Base-by-base conservation (phyloP, 2,329 filamentous ascomycete genomes). In the Pyrenophora tritici-repentis region DNA sequence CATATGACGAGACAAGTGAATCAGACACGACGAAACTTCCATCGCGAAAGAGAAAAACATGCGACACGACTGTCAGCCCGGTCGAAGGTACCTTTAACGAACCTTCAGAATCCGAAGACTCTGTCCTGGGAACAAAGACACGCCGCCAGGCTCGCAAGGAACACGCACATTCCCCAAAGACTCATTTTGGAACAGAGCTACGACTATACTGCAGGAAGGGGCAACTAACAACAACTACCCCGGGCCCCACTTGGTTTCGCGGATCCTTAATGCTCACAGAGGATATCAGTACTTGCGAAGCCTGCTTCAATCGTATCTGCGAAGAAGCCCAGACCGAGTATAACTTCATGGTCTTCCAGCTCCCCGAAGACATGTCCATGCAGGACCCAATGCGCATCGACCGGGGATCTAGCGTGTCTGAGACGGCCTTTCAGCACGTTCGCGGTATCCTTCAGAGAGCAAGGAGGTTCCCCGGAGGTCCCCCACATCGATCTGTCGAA, bases 341-440 rank as follows among this genome's bases (percentile, higher is more conserved):
- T 35, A 52, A 40, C 24, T 56, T 55, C 39, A 31, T 54, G n/a
- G 42, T 55, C 14, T 55, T 61, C 32, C 53, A 55, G 7, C 36
- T 53, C n/a, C 53, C 55, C 2, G 57, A 58, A 18, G 57, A 59
- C 24, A 58, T 62, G 48, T 53, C 53, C 2, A 38, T 43, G 12
- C 24, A 53, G 12, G 40, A n/a, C 12, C 41, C 24, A 14, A 38
- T 55, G 16, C 36, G 55, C 18, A 38, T 62, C 17, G 41, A 55
- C 9, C 38, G 44, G 16, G 47, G 42, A 24, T 40, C 29, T 14
- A 29, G 35, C 17, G 45, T 26, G 13, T 31, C 48, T 1, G 48
- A 50, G 29, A 29, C 31, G 6, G 22, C 29, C 1, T 62, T 52
- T 34, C 34, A 49, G 18, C 36, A 34, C 8, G 31, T 55, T 12